Base-by-base conservation (phyloP, 495 filamentous ascomycete genomes). In the Xylaria intraflava region DNA sequence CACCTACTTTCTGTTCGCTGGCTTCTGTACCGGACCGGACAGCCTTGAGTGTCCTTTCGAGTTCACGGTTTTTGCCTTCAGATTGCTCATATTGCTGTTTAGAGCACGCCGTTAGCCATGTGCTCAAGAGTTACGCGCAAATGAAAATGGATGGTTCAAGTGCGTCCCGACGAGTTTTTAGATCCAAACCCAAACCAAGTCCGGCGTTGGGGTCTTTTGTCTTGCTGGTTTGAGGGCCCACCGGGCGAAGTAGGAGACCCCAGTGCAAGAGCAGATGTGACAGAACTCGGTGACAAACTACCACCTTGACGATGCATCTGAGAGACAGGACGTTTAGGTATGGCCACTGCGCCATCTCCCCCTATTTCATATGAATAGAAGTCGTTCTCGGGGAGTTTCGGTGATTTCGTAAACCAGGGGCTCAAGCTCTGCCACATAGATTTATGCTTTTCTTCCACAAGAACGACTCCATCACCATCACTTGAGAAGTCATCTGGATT, bases 1-100 rank as follows among this genome's bases (percentile, higher is more conserved):
- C 39, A 69, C 72, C 16, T 68, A 77, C 75, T 72, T 77, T 78
- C 53, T 76, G 72, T 42, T 66, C 70, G n/a, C 72, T 72, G 16
- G 59, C 62, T 26, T 69, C 70, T 6, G 68, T 61, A 19, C 75
- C 73, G 40, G 62, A 69, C 53, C 73, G 74, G 24, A 69, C 68
- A 24, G 64, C 61, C 45, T 78, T 78, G 42, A 77, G 62, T 10
- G 69, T 70, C 50, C 73, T 60, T 55, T 76, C 72, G 10, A 76
- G 53, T 26, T 77, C 73, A 48, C 72, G 73, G 42, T 70, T 74
- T 33, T 75, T 74, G 42, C 72, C 65, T 42, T 78, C 75, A 26
- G 75, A 61, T 44, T 77, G 72, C 44, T 78, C 74, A 53, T 76
- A 68, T 72, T 75, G 74, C 73, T 78, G 47, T 23, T 41, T 49